Conservation (phyloP, 257 asterid species). For the Solanum pennellii region DNA sequence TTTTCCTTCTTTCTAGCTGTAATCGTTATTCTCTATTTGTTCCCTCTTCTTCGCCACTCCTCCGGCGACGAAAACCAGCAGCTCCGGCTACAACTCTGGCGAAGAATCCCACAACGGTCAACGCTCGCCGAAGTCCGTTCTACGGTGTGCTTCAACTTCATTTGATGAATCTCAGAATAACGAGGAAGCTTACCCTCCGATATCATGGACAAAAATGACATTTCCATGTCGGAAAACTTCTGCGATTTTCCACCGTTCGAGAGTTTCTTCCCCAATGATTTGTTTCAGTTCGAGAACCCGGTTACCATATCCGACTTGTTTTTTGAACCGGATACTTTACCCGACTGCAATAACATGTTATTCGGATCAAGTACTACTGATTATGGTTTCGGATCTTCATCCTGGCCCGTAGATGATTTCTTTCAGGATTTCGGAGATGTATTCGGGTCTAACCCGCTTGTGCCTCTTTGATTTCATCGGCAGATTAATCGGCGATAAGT, state of each 20-base stretch:
- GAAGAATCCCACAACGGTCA: slow-evolving; percentile 46
- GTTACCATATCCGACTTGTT: slow-evolving; percentile 37
- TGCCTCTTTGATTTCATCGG: slow-evolving; percentile 28
- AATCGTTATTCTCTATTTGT: too few species aligned
- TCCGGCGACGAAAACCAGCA: slow-evolving; percentile 7
- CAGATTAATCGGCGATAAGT: background rate
- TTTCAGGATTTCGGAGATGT: slow-evolving; percentile 67
- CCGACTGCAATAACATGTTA: slow-evolving; percentile 18
- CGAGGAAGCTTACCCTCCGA: slow-evolving; percentile 18
- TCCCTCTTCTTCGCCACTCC: slow-evolving; percentile 27
- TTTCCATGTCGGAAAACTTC: slow-evolving; percentile 13
- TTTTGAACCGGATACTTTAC: slow-evolving; percentile 31
- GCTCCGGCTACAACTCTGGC: slow-evolving; percentile 59
- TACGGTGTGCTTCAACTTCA: slow-evolving; percentile 38
- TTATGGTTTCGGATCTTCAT: slow-evolving; percentile 26
- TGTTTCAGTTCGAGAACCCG: slow-evolving; percentile 40
- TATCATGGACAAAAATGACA: background rate
- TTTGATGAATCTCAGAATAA: slow-evolving; percentile 21
- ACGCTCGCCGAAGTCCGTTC: slow-evolving; percentile 71
- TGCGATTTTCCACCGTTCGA: slow-evolving; percentile 22
- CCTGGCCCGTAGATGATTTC: slow-evolving; percentile 43
- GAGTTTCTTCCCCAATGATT: slow-evolving; percentile 29
- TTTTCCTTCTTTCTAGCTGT: too few species aligned
- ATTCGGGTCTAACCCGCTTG: slow-evolving; percentile 87
- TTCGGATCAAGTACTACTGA: slow-evolving; percentile 32